A percentile compares a stretch with the other conserved stretches of the same genome.
Evolutionary conservation across 371 early-diverging fungal genomes (phyloP).

Genomic region (Haplosporangium sp.): DNA sequence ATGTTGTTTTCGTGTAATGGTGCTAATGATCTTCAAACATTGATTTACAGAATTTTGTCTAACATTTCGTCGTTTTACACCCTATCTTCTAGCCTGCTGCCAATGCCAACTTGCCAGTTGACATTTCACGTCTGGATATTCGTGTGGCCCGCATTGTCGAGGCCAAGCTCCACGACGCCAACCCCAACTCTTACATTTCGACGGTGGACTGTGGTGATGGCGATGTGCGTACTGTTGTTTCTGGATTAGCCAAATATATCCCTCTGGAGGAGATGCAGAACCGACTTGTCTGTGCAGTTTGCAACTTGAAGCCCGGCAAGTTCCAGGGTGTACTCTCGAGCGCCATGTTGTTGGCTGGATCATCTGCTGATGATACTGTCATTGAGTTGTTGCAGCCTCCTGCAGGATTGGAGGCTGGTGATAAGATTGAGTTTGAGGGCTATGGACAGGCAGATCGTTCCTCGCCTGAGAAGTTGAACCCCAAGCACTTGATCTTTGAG

Average conservation of each 20-base stretch:
- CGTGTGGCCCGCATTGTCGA: constrained; percentile 64
- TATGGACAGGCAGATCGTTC: constrained; percentile 46
- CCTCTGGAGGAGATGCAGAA: constrained; percentile 60
- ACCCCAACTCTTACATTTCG: constrained; percentile 62
- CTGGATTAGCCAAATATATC: constrained; percentile 77
- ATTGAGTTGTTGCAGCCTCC: constrained; percentile 62
- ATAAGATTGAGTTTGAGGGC: constrained; percentile 59
- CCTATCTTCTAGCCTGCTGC: constrained; percentile 34
- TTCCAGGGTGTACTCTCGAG: constrained; percentile 68
- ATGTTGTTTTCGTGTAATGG: background rate
- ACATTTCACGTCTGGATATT: constrained; percentile 58
- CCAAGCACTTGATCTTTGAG: constrained; percentile 69
- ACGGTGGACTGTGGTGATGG: constrained; percentile 65
- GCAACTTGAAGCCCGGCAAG: constrained; percentile 68
- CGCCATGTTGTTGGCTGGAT: constrained; percentile 70
- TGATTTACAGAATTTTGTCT: background rate
- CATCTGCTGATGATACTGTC: constrained; percentile 32
- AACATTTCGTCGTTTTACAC: background rate
- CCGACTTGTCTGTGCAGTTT: constrained; percentile 62
- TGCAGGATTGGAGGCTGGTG: constrained; percentile 57
- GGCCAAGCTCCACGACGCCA: constrained; percentile 59
- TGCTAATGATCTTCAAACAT: background rate
- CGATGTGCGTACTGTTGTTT: constrained; percentile 78
- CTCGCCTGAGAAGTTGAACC: constrained; percentile 62
- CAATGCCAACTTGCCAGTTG: constrained; percentile 34